Evolutionary conservation across 2,329 filamentous ascomycete genomes (phyloP), one percentile per base, ranked within the genome.

Genomic region (Ceratocystis alfenasii): DNA sequence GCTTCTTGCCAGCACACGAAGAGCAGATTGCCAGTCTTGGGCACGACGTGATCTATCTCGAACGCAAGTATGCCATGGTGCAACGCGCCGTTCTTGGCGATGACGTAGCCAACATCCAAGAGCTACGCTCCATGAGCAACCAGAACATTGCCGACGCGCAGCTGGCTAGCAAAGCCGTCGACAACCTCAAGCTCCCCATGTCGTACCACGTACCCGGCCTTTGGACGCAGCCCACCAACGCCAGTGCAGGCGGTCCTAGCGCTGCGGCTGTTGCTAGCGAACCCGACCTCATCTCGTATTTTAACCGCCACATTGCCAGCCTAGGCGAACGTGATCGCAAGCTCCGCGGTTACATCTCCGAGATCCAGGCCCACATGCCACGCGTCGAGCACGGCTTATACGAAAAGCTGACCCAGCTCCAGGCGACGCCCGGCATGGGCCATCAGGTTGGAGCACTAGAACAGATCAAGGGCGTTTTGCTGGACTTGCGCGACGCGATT

Each of bases 111-210:
- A 82, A 85, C 41, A 80, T 91, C 63, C 79, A 83, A 62, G 83
- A 81, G 55, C 80, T 95, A 80, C 69, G 83, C 82, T 71, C 81
- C 68, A 72, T 78, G 69, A 77, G 76, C 46, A 78, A 86, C 70
- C 83, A 83, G 68, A 88, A 90, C 72, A 84, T 83, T 28, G 81
- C 84, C 46, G 86, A 91, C 70, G 87, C 87, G 7, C 83, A 86
- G 69, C 80, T 90, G 65, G 84, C 83, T 68, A 89, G 90, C 78
- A 83, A 86, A 66, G 86, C 87, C 25, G 84, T 89, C 41, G 86
- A 90, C 71, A 89, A 89, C 71, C 79, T 91, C 65, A 86, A 87
- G 70, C 78, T 92, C 17, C 89, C 89, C 2, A 75, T 77, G 15
- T 79, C 81, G 70, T 82, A 81, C 69, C 80, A 82, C 69, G 76